Base-by-base conservation (phyloP, 495 filamentous ascomycete species). In the Elaphomyces granulatus region DNA sequence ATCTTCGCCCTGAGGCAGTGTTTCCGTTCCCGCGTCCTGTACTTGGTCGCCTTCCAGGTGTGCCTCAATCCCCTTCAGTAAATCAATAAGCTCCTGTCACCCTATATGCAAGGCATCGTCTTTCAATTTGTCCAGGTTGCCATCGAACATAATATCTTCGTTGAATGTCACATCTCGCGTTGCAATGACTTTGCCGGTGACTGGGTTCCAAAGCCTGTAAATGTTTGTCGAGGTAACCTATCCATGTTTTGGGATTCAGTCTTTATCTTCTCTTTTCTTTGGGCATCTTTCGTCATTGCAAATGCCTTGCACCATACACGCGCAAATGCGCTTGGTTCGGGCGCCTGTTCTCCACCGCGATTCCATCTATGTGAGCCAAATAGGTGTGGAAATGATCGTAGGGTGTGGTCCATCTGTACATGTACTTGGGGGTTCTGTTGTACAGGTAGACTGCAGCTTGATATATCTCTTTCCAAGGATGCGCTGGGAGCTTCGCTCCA, bases 191-290 rank as follows among this genome's bases (percentile, higher is more conserved):
- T 17, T 41, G 30, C 28, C 15, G 16, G 21, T 41, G 1, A 10
- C 8, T 10, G 49, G 49, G 18, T 42, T 50, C 53, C 50, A 58
- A 32, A 58, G 46, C 12, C 46, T 37, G 41, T 46, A 58, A 14
- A 54, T 48, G 37, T 58, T 55, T 7, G 54, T 47, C 2, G 47
- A 58, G 43, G 38, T 53, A 58, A 3, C 54, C 53, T 15, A 58
- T 43, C 40, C 45, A 46, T 0, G 54, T 50, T 31, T 42, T 46
- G n/a, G 53, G 50, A 4, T 46, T 33, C 9, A 55, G 37, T 17
- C 44, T 42, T 37, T 47, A 3, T 3, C 42, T 36, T 2, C 41
- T 40, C 0, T 48, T 36, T 33, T 45, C 17, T 34, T 50, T 56
- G 1, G 0, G 42, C 47, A 14, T 38, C 40, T n/a, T n/a, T 33